Percentiles rank a stretch among this genome's conserved stretches.
Conservation (phyloP, 176 grass and related monocot species). For the Oryza punctata region DNA sequence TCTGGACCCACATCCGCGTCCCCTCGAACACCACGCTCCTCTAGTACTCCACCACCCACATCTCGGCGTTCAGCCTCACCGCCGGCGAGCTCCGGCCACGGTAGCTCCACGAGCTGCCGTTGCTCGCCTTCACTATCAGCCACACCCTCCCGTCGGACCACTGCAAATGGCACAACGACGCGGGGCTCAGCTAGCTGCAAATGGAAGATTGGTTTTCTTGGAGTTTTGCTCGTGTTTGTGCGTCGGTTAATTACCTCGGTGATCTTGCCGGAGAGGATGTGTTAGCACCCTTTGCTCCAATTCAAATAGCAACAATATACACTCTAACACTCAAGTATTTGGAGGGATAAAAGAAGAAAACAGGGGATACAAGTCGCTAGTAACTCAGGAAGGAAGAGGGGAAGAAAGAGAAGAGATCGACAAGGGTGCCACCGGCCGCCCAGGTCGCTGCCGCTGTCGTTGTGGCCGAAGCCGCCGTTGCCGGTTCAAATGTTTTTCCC, state of each 20-base stretch:
- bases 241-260: conserved; percentile 63
- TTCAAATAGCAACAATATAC: no score
- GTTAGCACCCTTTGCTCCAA: no score
- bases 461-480: no score
- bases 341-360: no score
- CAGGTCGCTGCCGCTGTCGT: no score
- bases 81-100: conserved; percentile 38
- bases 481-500: no score
- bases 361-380: no score
- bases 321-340: no score
- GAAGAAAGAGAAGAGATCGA: no score
- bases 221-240: background rate
- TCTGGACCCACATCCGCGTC: no score
- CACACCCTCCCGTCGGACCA: conserved; percentile 65
- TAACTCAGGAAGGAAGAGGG: no score
- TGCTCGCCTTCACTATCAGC: conserved; percentile 55
- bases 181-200: background rate
- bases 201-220: background rate
- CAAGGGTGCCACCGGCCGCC: no score
- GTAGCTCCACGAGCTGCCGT: conserved; percentile 69
- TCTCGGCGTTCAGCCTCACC: conserved; percentile 61
- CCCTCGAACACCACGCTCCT: conserved; percentile 68
- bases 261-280: conserved; percentile 72
- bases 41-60: conserved; percentile 86
- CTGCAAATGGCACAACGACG: conserved; percentile 37